Base-by-base conservation (phyloP, 2,329 filamentous ascomycete genomes). In the Pseudogymnoascus sp. region DNA sequence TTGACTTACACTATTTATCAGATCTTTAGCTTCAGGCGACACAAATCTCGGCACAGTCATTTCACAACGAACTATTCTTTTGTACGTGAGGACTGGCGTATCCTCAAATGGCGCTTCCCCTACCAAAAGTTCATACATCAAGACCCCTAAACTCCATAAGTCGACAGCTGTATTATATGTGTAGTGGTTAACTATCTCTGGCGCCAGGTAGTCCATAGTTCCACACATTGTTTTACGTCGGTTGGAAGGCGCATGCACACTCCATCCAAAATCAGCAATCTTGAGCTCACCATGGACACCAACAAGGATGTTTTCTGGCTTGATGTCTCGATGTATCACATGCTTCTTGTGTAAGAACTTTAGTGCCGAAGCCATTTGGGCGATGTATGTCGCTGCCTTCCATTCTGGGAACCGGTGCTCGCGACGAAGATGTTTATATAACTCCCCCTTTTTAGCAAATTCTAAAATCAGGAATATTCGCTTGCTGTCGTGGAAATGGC, bases 251-350 rank as follows among this genome's bases (percentile, higher is more conserved):
- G 93, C 95, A 76, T 99, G 93, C 4, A 97, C 95, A 74, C 90
- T 96, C 95, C 95, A 99, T 61, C 93, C 93, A 72, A 97, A 99
- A 76, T 99, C 93, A 4, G 91, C 96, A 72, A 99, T 93, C 77
- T 99, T 99, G 79, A 99, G 93, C 80, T 99, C 93, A 68, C 93
- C 93, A 73, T 97, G 93, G 65, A 97, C 92, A 15, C 93, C 93
- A 29, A 97, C 88, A 21, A 97, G 26, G 26, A 29, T 29, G 26
- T 29, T 29, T 29, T 29, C 26, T 9, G 26, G 26, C 26, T 29
- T 29, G 26, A 29, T 29, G 7, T 29, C 26, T 29, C 26, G 26
- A 7, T 29, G 26, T 7, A 29, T 29, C 7, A 97, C 90, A 75
- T 97, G 92, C 80, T 97, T 97, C 75, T 91, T 91, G 80, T 97